Evolutionary conservation across 1,284 basidiomycete genomes (phyloP).

Genomic region (Serendipita sp.): DNA sequence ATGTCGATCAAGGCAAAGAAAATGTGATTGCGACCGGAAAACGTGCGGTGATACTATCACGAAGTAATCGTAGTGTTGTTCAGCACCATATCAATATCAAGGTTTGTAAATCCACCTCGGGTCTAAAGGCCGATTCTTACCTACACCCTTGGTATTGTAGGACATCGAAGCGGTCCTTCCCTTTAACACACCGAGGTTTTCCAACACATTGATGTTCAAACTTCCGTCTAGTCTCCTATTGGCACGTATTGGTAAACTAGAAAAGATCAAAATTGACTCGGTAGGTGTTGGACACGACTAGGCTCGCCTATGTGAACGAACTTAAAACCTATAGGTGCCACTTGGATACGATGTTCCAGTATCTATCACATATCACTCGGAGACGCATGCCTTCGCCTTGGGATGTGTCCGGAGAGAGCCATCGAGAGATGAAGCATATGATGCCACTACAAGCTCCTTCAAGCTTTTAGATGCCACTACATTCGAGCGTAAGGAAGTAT

Average conservation of each 20-base stretch:
- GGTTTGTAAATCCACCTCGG: conserved; percentile 27
- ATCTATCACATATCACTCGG: conserved; percentile 43
- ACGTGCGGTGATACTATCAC: conserved; percentile 48
- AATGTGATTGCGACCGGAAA: conserved; percentile 53
- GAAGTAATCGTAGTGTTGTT: conserved; percentile 48
- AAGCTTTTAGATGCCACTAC: conserved; percentile 52
- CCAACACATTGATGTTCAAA: conserved; percentile 43
- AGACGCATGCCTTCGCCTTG: conserved; percentile 46
- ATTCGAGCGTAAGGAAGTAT: conserved; percentile 40
- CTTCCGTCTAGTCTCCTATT: conserved; percentile 43
- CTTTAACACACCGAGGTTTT: conserved; percentile 34
- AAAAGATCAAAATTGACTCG: conserved; percentile 70
- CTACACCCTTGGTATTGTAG: conserved; percentile 24
- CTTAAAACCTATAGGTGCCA: conserved; percentile 34
- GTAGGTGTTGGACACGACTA: conserved; percentile 28
- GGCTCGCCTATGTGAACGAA: not conserved
- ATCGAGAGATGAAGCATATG: conserved; percentile 37
- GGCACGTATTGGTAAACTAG: conserved; percentile 51
- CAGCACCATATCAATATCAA: conserved; percentile 63
- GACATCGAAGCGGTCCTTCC: conserved; percentile 42
- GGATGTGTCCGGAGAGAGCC: conserved; percentile 41
- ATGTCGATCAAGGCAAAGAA: conserved; percentile 32
- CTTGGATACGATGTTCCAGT: conserved; percentile 55
- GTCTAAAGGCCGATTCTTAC: not conserved
- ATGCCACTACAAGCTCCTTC: conserved; percentile 40